Evolutionary conservation across 2,329 filamentous ascomycete species (phyloP).

Genomic region (Huntiella moniliformis): DNA sequence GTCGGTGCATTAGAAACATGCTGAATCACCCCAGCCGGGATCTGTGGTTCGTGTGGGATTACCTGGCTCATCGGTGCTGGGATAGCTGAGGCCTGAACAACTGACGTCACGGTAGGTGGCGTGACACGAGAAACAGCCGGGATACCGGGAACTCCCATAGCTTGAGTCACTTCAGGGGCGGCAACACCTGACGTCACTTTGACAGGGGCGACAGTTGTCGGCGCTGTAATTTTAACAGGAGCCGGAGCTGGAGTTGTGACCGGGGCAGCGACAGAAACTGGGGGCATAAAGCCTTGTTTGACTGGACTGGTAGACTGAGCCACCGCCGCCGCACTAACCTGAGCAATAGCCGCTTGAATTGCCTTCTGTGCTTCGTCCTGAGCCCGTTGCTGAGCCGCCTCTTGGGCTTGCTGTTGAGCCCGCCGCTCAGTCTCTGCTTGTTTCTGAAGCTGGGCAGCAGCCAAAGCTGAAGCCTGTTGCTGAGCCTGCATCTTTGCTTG

Average conservation of each 20-base stretch:
- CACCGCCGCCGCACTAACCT: background rate
- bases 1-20: background rate
- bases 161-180: background rate
- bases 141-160: background rate
- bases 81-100: background rate
- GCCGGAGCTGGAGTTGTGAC: background rate
- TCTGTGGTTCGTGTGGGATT: background rate
- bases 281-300: background rate
- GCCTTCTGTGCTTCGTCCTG: slow-evolving; percentile 1
- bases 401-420: background rate
- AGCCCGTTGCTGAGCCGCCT: slow-evolving; percentile 1
- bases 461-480: background rate
- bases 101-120: background rate
- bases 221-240: background rate
- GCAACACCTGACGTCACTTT: background rate
- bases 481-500: background rate
- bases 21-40: background rate
- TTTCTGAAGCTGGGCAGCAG: background rate
- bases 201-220: background rate
- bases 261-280: background rate
- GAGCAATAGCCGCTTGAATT: background rate
- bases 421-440: background rate
- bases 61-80: background rate
- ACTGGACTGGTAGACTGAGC: background rate
- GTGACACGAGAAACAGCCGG: background rate